These are phyloP conservation scores for Penicillium bovifimosum DNA, from an alignment of 495 filamentous ascomycete genomes.

Conservation along the genomic window DNA sequence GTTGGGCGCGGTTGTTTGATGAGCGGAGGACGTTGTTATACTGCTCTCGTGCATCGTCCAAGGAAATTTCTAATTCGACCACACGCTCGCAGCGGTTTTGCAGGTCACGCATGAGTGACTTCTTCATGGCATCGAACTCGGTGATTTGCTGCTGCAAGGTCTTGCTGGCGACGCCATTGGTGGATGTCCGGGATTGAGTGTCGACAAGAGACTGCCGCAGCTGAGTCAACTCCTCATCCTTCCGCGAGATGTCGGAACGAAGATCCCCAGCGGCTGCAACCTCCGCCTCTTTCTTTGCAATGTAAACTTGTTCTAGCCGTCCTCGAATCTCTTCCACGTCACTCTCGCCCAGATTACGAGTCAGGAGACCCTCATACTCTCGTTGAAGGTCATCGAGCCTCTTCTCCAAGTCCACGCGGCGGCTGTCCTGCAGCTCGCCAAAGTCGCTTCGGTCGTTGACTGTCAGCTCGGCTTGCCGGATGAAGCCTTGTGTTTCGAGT, in stretches of 20 bases:
- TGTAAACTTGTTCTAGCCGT: constrained; percentile 69
- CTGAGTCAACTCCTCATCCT: constrained; percentile 69
- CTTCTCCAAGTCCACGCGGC: constrained; percentile 66
- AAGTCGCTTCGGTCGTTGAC: constrained; percentile 61
- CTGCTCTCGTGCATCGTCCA: constrained; percentile 95
- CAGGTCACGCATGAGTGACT: constrained; percentile 95
- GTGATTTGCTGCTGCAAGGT: constrained; percentile 96
- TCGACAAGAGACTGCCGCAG: constrained; percentile 72
- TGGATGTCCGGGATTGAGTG: constrained; percentile 56
- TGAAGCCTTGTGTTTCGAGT: constrained; percentile 83
- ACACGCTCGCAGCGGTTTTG: constrained; percentile 98
- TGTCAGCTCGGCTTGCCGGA: constrained; percentile 86
- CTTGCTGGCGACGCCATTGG: constrained; percentile 74
- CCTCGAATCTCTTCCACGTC: constrained; percentile 80
- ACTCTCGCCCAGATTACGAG: constrained; percentile 69
- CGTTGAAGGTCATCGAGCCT: constrained; percentile 65
- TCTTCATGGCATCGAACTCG: constrained; percentile 99
- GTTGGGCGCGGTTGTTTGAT: constrained; percentile 94
- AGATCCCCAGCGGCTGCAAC: constrained; percentile 64
- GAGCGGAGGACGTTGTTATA: constrained; percentile 96
- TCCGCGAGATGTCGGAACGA: constrained; percentile 62
- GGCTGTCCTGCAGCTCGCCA: constrained; percentile 56
- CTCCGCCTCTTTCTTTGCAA: constrained; percentile 65
- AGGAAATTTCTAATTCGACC: constrained; percentile 92
- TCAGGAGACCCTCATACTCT: constrained; percentile 75